A percentile compares a stretch with the other conserved stretches of the same genome.
phyloP scores from a whole-genome alignment of 768 basidiomycete species.

The Polyporus arcularius region DNA sequence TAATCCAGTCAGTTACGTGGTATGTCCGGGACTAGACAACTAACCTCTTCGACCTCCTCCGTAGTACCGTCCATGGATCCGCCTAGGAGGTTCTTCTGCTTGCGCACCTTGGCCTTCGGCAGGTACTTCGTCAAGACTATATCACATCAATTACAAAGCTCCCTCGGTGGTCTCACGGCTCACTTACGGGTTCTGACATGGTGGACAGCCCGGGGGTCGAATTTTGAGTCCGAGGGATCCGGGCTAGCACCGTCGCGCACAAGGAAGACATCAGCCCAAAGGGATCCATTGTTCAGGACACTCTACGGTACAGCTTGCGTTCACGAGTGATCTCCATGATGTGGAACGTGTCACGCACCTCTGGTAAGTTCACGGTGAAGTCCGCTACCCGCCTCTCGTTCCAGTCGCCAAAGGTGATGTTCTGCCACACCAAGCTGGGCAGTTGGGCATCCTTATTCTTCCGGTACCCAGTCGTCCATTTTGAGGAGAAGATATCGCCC shows the following conservation, averaged over 20 bases:
- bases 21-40: background rate
- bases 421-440: conserved; percentile 74
- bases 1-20: too few relatives aligned
- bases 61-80: conserved; percentile 38
- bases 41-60: conserved; percentile 55
- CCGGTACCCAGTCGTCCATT: conserved; percentile 51
- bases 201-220: conserved; percentile 59
- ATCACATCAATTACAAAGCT: background rate
- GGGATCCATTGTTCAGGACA: conserved; percentile 74
- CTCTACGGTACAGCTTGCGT: conserved; percentile 41
- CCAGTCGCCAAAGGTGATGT: conserved; percentile 80
- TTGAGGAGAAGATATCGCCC: conserved; percentile 58
- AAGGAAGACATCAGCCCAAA: conserved; percentile 85
- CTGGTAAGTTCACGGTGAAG: conserved; percentile 65
- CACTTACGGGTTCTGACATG: conserved; percentile 74
- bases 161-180: background rate
- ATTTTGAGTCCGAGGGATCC: conserved; percentile 57
- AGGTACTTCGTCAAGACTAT: conserved; percentile 87
- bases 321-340: background rate
- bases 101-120: conserved; percentile 69
- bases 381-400: conserved; percentile 57
- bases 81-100: conserved; percentile 78
- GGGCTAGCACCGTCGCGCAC: conserved; percentile 65
- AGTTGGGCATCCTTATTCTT: conserved; percentile 53
- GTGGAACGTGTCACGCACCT: conserved; percentile 43